Conservation (phyloP, 129 eudicot genomes). For the Solidago caesia region DNA sequence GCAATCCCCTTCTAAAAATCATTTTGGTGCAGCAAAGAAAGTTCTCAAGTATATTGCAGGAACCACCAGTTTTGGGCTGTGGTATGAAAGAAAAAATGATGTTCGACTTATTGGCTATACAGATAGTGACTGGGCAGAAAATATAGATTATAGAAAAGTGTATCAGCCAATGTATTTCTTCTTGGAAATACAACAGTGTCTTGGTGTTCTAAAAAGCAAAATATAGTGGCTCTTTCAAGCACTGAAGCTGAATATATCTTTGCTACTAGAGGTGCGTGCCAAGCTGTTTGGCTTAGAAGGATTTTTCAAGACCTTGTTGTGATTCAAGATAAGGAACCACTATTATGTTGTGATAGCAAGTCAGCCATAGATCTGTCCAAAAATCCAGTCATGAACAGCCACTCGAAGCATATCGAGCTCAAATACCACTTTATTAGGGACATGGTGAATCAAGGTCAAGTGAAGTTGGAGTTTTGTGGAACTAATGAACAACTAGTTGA, state of each 20-base stretch:
- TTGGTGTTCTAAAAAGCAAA: background rate
- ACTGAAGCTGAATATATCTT: background rate
- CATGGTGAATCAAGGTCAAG: too few relatives aligned
- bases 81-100: background rate
- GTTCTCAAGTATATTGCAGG: background rate
- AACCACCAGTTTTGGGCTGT: background rate
- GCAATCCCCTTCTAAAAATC: background rate
- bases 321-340: background rate
- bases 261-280: background rate
- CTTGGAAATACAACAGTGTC: background rate
- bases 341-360: background rate
- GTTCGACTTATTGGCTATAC: background rate
- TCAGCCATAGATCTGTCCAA: background rate
- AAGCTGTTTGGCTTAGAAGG: background rate
- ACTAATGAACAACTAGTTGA: too few relatives aligned
- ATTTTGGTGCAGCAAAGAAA: background rate
- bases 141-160: background rate
- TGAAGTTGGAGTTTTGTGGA: too few relatives aligned
- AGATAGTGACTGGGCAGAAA: background rate
- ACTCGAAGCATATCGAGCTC: too few relatives aligned
- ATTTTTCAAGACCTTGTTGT: background rate
- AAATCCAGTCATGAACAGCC: background rate
- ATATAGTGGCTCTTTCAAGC: background rate
- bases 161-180: too few relatives aligned
- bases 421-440: too few relatives aligned